Evolutionary conservation across 2,329 filamentous ascomycete species (phyloP).

Genomic region (Acarospora socialis): DNA sequence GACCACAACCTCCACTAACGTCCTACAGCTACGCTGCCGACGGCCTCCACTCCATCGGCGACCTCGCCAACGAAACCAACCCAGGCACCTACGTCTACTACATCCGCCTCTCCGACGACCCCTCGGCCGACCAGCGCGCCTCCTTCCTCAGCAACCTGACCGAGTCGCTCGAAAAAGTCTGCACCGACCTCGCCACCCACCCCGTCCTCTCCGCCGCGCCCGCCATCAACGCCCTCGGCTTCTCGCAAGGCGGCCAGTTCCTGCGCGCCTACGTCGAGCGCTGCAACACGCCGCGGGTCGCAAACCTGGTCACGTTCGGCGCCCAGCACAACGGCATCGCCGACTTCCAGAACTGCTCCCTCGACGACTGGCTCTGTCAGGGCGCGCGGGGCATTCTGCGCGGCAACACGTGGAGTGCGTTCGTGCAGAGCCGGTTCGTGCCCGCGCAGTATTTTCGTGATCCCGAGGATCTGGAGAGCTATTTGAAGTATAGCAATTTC

Average conservation of each 20-base stretch:
- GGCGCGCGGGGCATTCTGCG: conserved; percentile 64
- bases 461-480: conserved; percentile 50
- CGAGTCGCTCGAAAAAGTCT: conserved; percentile 61
- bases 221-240: conserved; percentile 79
- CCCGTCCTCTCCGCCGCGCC: conserved; percentile 69
- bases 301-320: conserved; percentile 74
- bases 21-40: conserved; percentile 56
- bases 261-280: conserved; percentile 81
- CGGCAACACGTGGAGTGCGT: conserved; percentile 63
- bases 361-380: conserved; percentile 65
- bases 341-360: conserved; percentile 60
- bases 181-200: conserved; percentile 58
- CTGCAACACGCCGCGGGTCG: conserved; percentile 63
- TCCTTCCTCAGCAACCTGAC: conserved; percentile 89
- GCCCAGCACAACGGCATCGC: conserved; percentile 86
- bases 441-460: conserved; percentile 93
- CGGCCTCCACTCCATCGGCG: conserved; percentile 56
- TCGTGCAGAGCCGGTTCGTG: conserved; percentile 54
- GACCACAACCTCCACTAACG: conserved; percentile 11
- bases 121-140: conserved; percentile 57
- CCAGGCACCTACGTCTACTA: conserved; percentile 76
- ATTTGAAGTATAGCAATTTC: conserved; percentile 72
- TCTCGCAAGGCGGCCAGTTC: conserved; percentile 93
- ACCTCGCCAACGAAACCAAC: conserved; percentile 57
- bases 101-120: conserved; percentile 54